Base-by-base conservation (phyloP, 2,329 filamentous ascomycete genomes). In the Epichloe baconii region DNA sequence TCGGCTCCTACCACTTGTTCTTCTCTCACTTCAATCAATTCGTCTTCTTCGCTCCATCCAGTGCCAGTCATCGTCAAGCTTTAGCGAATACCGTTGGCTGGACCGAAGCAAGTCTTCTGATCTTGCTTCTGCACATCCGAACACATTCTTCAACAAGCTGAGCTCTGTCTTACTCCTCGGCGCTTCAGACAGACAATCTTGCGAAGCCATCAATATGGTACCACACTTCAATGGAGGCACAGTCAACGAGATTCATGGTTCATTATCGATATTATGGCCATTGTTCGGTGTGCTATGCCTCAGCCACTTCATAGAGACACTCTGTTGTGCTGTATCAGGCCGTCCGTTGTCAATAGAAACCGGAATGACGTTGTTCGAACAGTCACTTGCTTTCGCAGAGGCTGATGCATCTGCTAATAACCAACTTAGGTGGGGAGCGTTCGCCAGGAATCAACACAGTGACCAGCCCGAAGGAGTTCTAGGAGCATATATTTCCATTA, bases 361-460 rank as follows among this genome's bases (percentile, higher is more conserved):
- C 1, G 90, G 89, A 17, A 95, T 97, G 87, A 95, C 90, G 0
- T 78, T 96, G 2, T 95, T 97, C 61, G 93, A 98, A 64, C 90
- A 96, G 62, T 96, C 90, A 0, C 74, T 98, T 8, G 91, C 91
- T 2, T 98, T 97, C 69, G 88, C 91, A 11, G 93, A 98, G 67
- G 91, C 91, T 8, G 93, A 98, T 65, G 85, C 87, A 34, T 86
- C 90, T 56, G 83, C 96, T 44, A 83, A 83, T 59, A 86, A 83
- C 57, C 86, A 89, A 48, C 77, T 95, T 14, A 84, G 84, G 12
- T 80, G 89, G 66, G 81, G 83, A 0, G 60, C 80, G 1, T 84
- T 86, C 56, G 63, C 76, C 50, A 72, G 76, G 44, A 66, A 70
- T 12, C 68, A 71, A 26, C 68, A 71, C 31, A 61, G 68, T 2